Conservation (phyloP, 441 rosid genomes). For the Eutrema salsugineum region DNA sequence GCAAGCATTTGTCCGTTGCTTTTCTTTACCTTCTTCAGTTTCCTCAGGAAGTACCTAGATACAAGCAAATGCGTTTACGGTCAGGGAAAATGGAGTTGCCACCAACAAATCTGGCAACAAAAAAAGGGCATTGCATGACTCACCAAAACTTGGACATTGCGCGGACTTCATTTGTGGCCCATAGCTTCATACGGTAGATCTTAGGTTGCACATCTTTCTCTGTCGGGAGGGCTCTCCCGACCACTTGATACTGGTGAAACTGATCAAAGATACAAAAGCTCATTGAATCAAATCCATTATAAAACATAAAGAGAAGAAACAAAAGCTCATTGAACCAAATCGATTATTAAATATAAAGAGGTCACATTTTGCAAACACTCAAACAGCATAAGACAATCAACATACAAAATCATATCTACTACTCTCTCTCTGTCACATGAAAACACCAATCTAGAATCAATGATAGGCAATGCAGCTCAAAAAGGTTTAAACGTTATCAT, state of each 20-base stretch:
- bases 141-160: slow-evolving; percentile 45
- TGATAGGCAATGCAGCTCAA: background rate
- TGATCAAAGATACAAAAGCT: slow-evolving; percentile 4
- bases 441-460: background rate
- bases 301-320: background rate
- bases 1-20: slow-evolving; percentile 42
- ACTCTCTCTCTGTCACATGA: background rate
- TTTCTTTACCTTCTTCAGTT: slow-evolving; percentile 40
- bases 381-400: background rate
- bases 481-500: background rate
- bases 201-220: slow-evolving; percentile 40
- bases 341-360: background rate
- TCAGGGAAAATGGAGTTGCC: background rate
- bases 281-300: background rate
- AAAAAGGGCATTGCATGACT: background rate
- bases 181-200: slow-evolving; percentile 41
- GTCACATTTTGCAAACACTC: background rate
- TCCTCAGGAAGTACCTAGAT: slow-evolving; percentile 39
- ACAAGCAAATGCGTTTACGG: background rate
- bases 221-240: slow-evolving; percentile 37
- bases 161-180: slow-evolving; percentile 45
- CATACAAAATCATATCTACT: background rate
- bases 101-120: background rate
- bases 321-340: background rate
- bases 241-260: slow-evolving; percentile 44